Base-by-base conservation (phyloP, 768 basidiomycete genomes). In the Tricholoma flavovirens region DNA sequence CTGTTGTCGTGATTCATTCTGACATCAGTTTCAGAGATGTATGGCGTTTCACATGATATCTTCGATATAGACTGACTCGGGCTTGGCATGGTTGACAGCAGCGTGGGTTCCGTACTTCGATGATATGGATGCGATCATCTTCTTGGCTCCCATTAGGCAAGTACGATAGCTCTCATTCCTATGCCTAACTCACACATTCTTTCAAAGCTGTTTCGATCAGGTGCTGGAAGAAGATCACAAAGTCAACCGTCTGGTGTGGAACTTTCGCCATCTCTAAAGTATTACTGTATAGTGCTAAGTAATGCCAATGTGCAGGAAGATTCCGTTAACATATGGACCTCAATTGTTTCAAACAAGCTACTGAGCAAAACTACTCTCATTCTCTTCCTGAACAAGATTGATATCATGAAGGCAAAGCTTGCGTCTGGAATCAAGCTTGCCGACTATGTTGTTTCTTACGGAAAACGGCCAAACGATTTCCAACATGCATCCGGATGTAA, bases 341-440 rank as follows among this genome's bases (percentile, higher is more conserved):
- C 79, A 14, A 80, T 92, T 17, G 86, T 85, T 59, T 78, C 81
- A 26, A 90, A 90, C 71, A 82, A 78, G 62, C 79, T 91, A 22
- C 76, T 92, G 4, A 82, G 81, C 43, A 74, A 79, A 45, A 87
- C 90, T 29, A 86, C 88, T 60, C 74, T 90, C 32, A 85, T 91
- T 57, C 75, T 91, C 46, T 92, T 91, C 74, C 74, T 92, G 52
- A 92, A 91, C 72, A 92, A 92, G 67, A 85, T 85, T 57, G 88
- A 90, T 63, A 86, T 90, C 57, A 71, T 91, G 53, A 80, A 80
- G 57, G 62, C 75, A 45, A 90, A 90, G 63, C 79, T 90, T 10
- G 70, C 73, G 17, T 76, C 85, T 1, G 88, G 88, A 29, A 77
- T 87, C 55, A 76, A 77, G 57, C 71, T 90, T 29, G 70, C 76